phyloP scores from a whole-genome alignment of 2,329 filamentous ascomycete species.

The Exserohilum turcica region DNA sequence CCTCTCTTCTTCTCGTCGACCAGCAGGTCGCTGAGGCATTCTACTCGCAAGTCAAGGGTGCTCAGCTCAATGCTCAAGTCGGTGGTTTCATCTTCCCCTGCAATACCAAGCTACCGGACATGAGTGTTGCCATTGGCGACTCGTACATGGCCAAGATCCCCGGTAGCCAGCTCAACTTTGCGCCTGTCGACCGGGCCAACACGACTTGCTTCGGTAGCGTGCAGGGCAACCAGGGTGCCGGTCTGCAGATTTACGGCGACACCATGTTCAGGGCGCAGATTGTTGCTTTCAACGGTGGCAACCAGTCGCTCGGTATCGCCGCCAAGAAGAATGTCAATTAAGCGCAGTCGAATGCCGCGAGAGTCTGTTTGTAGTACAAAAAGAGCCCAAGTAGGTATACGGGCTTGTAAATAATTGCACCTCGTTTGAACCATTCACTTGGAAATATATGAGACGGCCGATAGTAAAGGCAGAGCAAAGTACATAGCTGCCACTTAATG shows the following conservation, averaged over 20 bases:
- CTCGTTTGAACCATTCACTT: slow-evolving; percentile 11
- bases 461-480: not conserved
- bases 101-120: slow-evolving; percentile 48
- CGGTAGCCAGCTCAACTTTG: slow-evolving; percentile 52
- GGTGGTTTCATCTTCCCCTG: slow-evolving; percentile 55
- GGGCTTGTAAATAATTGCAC: slow-evolving; percentile 16
- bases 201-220: slow-evolving; percentile 71
- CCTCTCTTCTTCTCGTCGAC: slow-evolving; percentile 67
- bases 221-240: slow-evolving; percentile 60
- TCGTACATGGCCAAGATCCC: slow-evolving; percentile 62
- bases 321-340: slow-evolving; percentile 27
- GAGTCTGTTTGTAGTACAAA: not conserved
- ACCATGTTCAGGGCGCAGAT: slow-evolving; percentile 65
- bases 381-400: slow-evolving; percentile 2
- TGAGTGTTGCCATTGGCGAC: slow-evolving; percentile 62
- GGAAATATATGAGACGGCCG: slow-evolving; percentile 8
- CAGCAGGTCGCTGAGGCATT: slow-evolving; percentile 55
- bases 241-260: slow-evolving; percentile 68
- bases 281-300: slow-evolving; percentile 63
- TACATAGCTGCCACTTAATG: slow-evolving; percentile 2
- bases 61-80: slow-evolving; percentile 42
- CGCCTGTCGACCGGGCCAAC: slow-evolving; percentile 45
- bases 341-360: not conserved
- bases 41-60: slow-evolving; percentile 51
- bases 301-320: slow-evolving; percentile 60